Base-by-base conservation (phyloP, 169 alveolate genomes). In the Plasmodium chabaudi region DNA sequence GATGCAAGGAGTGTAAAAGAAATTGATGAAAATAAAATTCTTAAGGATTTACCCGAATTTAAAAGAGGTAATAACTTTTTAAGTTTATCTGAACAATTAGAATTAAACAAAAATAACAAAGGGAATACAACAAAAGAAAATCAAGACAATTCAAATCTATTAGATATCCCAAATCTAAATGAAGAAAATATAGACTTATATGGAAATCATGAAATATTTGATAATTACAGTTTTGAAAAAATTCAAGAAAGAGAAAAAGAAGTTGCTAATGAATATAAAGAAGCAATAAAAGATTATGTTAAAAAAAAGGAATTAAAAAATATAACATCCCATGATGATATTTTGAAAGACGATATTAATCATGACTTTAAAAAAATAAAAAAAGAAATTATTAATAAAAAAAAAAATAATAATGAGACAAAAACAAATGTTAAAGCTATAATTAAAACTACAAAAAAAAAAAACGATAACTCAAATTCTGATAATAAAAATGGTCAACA, bases 1-100 rank as follows among this genome's bases (percentile, higher is more conserved):
- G 92, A 87, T 47, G 75, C 87, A 1, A 72, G 92, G 44, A 87
- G 92, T 57, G 21, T 42, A n/a, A 68, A 87, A 46, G 92, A 87
- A 53, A 56, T 70, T 23, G 87, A 63, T 34, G 86, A 70, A 44
- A 68, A 64, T 55, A 55, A 87, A 23, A 63, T 55, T n/a, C 49
- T 87, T 23, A 73, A 63, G 25, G 82, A 71, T 46, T 51, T 87
- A 21, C 92, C 92, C n/a, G 92, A 87, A 17, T 87, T 87, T 74
- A 69, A 82, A 47, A 82, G 84, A 59, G 70, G 69, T 34, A 57
- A 82, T 57, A 57, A 57, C 44, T 82, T 82, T 25, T 56, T 82
- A 82, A 82, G 90, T 49, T 46, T 82, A 23, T 69, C 90, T 19
- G 90, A 68, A 56, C 90, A 68, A 19, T 15, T 82, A 27, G 86